Base-by-base conservation (phyloP, 768 basidiomycete species). In the Sutorius australiensis region DNA sequence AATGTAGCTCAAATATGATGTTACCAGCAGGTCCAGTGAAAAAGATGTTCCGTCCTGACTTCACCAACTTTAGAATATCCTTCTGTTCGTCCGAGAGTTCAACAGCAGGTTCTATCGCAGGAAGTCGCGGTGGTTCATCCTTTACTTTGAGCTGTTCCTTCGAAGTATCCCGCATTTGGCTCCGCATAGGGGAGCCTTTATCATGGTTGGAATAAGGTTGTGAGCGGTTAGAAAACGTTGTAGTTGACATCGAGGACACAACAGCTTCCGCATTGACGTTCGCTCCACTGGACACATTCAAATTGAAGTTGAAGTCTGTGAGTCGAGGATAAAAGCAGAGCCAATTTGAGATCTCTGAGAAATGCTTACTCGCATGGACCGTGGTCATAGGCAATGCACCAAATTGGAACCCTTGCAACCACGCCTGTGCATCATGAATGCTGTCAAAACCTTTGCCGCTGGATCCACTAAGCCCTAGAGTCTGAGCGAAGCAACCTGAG, bases 11-110 rank as follows among this genome's bases (percentile, higher is more conserved):
- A 53, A 44, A 32, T 2, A 21, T n/a, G 46, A 5, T 7, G 32
- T 57, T 52, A 86, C 87, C 84, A 51, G 87, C 87, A 51, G 83
- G 79, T 19, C 87, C 87, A 2, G 86, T 89, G 66, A 89, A 89
- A 71, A 90, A 89, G 28, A 88, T 75, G 54, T 77, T 87, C 55
- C 75, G 67, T 1, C 81, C 81, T 6, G 73, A 72, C 33, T 80
- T 73, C 8, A 87, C 82, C 34, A 74, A 54, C 10, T 66, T 56
- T 12, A 82, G 40, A n/a, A 81, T 70, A 1, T 50, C 21, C 46
- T 57, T 61, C 49, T 82, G 80, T 48, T 81, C 78, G 19, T 66
- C 61, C 16, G 71, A 72, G 47, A 70, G 64, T 13, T 64, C 53
- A 21, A 68, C 6, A 17, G 32, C 16, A 17, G 57, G 62, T 10